Evolutionary conservation across 306 rosid genomes (phyloP).

Genomic region (Ammopiptanthus mongolicus): DNA sequence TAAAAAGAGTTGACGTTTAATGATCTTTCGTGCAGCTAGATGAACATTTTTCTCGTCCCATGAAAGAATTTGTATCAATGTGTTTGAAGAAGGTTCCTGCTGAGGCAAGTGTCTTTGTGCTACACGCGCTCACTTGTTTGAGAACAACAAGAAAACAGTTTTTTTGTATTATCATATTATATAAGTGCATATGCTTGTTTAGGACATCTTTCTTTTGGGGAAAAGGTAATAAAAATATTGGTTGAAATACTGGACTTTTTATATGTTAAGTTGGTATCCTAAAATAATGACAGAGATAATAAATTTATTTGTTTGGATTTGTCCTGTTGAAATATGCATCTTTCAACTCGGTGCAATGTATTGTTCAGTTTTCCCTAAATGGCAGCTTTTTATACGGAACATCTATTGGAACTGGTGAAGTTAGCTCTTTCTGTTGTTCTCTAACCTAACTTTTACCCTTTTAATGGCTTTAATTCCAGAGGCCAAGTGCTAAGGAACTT

Average conservation of each 20-base stretch:
- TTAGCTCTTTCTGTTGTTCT: slow-evolving; percentile 10
- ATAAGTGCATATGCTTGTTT: background rate
- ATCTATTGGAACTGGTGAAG: slow-evolving; percentile 8
- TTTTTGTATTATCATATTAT: background rate
- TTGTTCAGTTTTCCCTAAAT: slow-evolving; percentile 2
- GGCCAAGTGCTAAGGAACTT: slow-evolving; percentile 96
- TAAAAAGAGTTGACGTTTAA: slow-evolving; percentile 17
- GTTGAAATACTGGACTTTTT: background rate
- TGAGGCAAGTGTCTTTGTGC: slow-evolving; percentile 34
- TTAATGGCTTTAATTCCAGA: slow-evolving; percentile 50
- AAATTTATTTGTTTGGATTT: background rate
- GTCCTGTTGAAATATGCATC: background rate
- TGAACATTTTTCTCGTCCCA: slow-evolving; percentile 93
- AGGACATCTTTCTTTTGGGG: no score
- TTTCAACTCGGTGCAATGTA: background rate
- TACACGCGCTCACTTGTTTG: background rate
- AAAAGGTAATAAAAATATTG: background rate
- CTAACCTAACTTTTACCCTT: background rate
- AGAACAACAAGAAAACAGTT: background rate
- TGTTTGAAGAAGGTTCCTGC: slow-evolving; percentile 95
- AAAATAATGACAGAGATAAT: background rate
- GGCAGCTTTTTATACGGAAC: background rate
- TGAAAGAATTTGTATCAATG: slow-evolving; percentile 89
- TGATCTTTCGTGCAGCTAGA: slow-evolving; percentile 67
- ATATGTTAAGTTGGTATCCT: background rate